Conservation (phyloP, 139 green algal genomes). For the Chlorella ohadii region DNA sequence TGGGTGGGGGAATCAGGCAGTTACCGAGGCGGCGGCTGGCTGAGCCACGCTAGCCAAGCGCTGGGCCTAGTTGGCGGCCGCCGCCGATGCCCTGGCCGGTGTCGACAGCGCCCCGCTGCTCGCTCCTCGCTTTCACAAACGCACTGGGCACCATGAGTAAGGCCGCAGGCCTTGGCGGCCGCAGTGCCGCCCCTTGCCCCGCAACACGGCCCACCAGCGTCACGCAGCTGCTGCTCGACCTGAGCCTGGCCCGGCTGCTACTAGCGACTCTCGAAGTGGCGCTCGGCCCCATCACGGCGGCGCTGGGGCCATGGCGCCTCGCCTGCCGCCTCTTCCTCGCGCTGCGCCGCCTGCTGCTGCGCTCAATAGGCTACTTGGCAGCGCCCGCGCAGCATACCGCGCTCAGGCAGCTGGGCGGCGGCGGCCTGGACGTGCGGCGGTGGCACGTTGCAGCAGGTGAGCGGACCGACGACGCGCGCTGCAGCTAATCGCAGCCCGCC, state of each 20-base stretch:
- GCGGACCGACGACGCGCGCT: background rate
- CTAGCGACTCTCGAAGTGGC: background rate
- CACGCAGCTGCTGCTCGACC: conserved; percentile 26
- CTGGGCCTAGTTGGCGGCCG: too few species aligned
- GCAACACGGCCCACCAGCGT: background rate
- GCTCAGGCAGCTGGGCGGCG: conserved; percentile 40
- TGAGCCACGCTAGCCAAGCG: too few species aligned
- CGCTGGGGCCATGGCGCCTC: conserved; percentile 1
- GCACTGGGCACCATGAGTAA: too few species aligned
- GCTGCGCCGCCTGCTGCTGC: conserved; percentile 47
- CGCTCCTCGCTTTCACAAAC: too few species aligned
- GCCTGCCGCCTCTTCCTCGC: conserved; percentile 4
- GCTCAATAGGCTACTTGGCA: conserved; percentile 63
- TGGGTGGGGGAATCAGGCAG: too few species aligned
- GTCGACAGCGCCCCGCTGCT: too few species aligned
- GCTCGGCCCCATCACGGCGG: conserved; percentile 32
- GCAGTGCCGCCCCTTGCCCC: too few species aligned
- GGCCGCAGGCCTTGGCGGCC: too few species aligned
- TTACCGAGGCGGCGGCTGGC: too few species aligned
- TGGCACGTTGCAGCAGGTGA: conserved; percentile 78
- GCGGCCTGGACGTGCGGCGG: conserved; percentile 54
- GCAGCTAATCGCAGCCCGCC: background rate
- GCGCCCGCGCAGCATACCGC: conserved; percentile 36
- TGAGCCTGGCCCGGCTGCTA: conserved; percentile 13
- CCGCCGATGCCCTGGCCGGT: too few species aligned